A percentile compares a stretch with the other conserved stretches of the same genome.
Evolutionary conservation across 176 grass and related monocot species (phyloP).

Genomic region (Oryza australiensis): DNA sequence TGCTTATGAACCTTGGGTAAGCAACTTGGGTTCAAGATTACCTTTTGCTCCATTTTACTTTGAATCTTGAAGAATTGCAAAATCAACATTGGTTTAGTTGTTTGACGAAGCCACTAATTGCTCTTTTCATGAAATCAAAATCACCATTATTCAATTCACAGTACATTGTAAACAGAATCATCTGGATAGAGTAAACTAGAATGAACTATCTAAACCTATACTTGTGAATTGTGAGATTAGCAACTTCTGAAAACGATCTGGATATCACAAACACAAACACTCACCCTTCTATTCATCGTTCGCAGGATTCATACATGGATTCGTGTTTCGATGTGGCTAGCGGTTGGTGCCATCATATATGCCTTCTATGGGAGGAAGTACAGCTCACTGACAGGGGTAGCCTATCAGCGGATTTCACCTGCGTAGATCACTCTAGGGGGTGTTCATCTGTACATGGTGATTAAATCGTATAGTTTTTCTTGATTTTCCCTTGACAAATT

Average conservation of each 20-base stretch:
- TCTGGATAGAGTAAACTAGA: not conserved
- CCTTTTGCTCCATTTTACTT: not conserved
- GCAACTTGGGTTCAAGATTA: constrained; percentile 1
- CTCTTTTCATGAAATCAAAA: not conserved
- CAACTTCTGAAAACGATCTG: constrained; percentile 17
- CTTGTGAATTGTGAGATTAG: constrained; percentile 6
- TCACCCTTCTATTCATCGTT: constrained; percentile 11
- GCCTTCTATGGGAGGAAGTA: constrained; percentile 67
- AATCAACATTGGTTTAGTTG: not conserved
- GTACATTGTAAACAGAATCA: not conserved
- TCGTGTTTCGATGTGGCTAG: constrained; percentile 72
- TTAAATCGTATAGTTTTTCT: not conserved
- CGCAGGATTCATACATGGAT: constrained; percentile 68
- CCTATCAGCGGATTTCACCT: constrained; percentile 47
- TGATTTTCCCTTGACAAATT: not conserved
- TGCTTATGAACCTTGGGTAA: constrained; percentile 72
- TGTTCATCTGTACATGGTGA: not conserved
- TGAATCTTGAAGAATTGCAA: not conserved
- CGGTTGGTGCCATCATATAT: constrained; percentile 64
- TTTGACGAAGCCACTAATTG: not conserved
- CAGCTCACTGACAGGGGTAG: constrained; percentile 42
- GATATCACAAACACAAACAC: not conserved
- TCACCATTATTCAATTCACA: not conserved
- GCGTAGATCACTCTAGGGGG: constrained; percentile 1
- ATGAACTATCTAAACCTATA: not conserved